Percentiles rank a stretch among this genome's conserved stretches.
Conservation (phyloP, 805 yeast species). For the Ogataea corticis region DNA sequence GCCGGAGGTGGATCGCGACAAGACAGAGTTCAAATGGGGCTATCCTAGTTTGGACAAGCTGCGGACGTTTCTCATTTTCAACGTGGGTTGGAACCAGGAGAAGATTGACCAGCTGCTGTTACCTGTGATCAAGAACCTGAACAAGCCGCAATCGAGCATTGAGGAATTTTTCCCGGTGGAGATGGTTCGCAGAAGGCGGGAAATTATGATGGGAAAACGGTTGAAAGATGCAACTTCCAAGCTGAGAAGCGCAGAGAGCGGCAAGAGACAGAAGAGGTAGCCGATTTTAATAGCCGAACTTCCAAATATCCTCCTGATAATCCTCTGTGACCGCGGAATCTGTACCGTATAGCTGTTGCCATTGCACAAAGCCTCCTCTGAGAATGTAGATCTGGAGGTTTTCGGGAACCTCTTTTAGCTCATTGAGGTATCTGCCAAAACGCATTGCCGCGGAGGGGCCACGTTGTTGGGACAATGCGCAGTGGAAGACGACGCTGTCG, state of each 20-base stretch:
- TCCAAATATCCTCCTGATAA: constrained; percentile 46
- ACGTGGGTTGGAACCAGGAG: constrained; percentile 78
- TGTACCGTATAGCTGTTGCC: constrained; percentile 78
- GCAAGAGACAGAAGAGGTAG: constrained; percentile 2
- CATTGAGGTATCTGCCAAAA: constrained; percentile 50
- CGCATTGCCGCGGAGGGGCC: constrained; percentile 84
- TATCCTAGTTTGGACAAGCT: constrained; percentile 79
- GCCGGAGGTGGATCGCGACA: constrained; percentile 86
- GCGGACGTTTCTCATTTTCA: constrained; percentile 63
- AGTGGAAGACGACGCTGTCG: constrained; percentile 77
- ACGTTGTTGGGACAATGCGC: constrained; percentile 86
- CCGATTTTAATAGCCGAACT: constrained; percentile 18
- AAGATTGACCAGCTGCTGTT: constrained; percentile 79
- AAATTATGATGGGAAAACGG: constrained; percentile 57
- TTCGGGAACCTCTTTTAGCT: constrained; percentile 24
- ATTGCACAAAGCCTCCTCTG: constrained; percentile 79
- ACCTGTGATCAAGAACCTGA: constrained; percentile 82
- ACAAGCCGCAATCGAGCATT: constrained; percentile 63
- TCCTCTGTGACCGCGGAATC: constrained; percentile 65
- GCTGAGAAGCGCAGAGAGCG: constrained; percentile 32
- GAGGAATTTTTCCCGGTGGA: constrained; percentile 71
- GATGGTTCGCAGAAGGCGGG: constrained; percentile 46
- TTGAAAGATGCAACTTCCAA: constrained; percentile 57
- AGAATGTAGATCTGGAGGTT: constrained; percentile 57
- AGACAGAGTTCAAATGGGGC: constrained; percentile 86